Evolutionary conservation across 306 rosid species (phyloP).

Genomic region (Pueraria montana): DNA sequence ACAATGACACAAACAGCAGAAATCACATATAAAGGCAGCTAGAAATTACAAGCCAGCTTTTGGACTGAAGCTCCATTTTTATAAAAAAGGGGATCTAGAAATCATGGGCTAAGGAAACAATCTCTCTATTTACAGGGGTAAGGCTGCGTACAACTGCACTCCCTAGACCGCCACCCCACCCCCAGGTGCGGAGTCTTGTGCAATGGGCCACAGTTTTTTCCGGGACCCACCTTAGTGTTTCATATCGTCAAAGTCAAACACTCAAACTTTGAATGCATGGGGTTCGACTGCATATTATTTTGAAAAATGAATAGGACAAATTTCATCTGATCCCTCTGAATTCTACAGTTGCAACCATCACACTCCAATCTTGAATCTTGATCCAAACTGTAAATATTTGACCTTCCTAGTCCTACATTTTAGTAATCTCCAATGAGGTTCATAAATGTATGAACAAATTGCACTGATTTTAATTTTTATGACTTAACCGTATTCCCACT

Average conservation of each 20-base stretch:
- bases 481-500: slow-evolving; percentile 12
- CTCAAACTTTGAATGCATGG: slow-evolving; percentile 5
- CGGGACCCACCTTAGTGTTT: slow-evolving; percentile 13
- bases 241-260: slow-evolving; percentile 15
- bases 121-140: neutral
- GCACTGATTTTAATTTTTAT: slow-evolving; percentile 8
- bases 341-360: slow-evolving; percentile 14
- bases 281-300: slow-evolving; percentile 16
- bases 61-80: neutral
- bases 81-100: neutral
- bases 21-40: slow-evolving; percentile 13
- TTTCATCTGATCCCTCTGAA: slow-evolving; percentile 4
- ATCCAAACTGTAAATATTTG: slow-evolving; percentile 6
- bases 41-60: slow-evolving; percentile 15
- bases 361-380: slow-evolving; percentile 29
- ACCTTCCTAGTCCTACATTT: slow-evolving; percentile 25
- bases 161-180: neutral
- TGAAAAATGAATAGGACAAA: neutral
- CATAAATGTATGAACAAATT: neutral
- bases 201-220: neutral
- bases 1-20: neutral
- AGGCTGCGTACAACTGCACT: neutral
- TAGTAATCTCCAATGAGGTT: slow-evolving; percentile 17
- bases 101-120: neutral
- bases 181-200: neutral